A percentile compares a stretch with the other conserved stretches of the same genome.
phyloP scores from a whole-genome alignment of 495 filamentous ascomycete genomes.

The Aspergillus cavernicola region DNA sequence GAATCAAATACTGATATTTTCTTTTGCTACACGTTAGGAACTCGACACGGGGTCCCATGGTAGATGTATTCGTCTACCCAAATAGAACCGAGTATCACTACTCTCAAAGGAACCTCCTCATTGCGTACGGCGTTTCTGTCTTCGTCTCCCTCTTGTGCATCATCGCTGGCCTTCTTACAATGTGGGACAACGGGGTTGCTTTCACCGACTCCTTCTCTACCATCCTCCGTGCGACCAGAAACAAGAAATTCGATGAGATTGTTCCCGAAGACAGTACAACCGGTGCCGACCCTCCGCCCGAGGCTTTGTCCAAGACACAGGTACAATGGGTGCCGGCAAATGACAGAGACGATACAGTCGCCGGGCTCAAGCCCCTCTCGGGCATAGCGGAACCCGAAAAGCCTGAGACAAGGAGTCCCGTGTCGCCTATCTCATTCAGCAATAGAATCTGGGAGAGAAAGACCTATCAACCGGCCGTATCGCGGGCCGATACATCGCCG shows the following conservation, averaged over 20 bases:
- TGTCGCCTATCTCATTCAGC: not conserved
- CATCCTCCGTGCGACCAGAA: slow-evolving; percentile 4
- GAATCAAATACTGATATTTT: too few relatives aligned
- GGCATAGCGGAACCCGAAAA: not conserved
- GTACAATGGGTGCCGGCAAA: not conserved
- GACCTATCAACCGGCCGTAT: not conserved
- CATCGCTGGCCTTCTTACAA: slow-evolving; percentile 1
- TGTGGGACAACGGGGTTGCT: slow-evolving; percentile 2
- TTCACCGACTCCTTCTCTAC: slow-evolving; percentile 1
- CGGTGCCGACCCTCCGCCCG: not conserved
- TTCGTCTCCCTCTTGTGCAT: slow-evolving; percentile 6
- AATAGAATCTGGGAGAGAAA: slow-evolving; percentile 2
- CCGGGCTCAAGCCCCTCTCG: not conserved
- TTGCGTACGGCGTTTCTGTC: slow-evolving; percentile 4
- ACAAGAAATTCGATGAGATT: slow-evolving; percentile 2
- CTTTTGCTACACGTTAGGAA: not conserved
- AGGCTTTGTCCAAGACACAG: not conserved
- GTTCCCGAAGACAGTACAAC: not conserved
- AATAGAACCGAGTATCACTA: slow-evolving; percentile 1
- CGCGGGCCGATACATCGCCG: not conserved
- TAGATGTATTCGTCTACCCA: not conserved
- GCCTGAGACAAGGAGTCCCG: not conserved
- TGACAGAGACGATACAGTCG: not conserved
- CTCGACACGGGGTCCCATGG: not conserved
- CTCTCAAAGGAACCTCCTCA: slow-evolving; percentile 4